Base-by-base conservation (phyloP, 1,139 yeast genomes). In the Pichia sp. region DNA sequence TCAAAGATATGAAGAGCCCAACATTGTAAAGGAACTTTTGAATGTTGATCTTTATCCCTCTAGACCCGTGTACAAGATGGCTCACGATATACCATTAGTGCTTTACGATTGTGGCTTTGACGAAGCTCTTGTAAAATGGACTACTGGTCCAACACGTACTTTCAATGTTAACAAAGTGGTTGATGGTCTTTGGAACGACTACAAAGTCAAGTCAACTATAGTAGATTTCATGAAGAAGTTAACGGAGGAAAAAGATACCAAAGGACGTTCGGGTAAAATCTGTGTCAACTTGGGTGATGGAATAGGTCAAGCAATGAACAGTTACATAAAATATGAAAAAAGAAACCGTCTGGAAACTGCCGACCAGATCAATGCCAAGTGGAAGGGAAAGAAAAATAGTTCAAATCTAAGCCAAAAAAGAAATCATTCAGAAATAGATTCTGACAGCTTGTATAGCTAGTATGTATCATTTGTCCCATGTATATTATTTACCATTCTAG, bases 1-100 rank as follows among this genome's bases (percentile, higher is more conserved):
- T 0, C 97, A 90, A 68, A 75, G 75, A 16, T 75, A 81, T 32
- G 99, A 95, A 69, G 58, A 69, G 0, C 84, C 89, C 0, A 67
- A 71, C 0, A 68, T 90, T 1, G 75, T 95, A 1, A 68, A 69
- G 13, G 78, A 82, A 1, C 72, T 95, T 58, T 68, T 92, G 55
- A 79, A 92, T 64, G 74, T 81, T 2, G 76, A 74, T 3, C 73
- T 72, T 51, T 79, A 73, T 55, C 90, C 96, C 0, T 73, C 81
- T 26, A 82, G 86, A 60, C 99, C 99, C 0, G 72, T 78, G 11
- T 95, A 86, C 67, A 95, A 85, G 55, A 89, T 93, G 90, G 98
- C 97, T 1, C 81, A 87, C 63, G 98, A 93, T 62, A 74, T 87
- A n/a, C 99, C 99, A 0, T 75, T 95, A 61, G 85, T 93, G 3